These are phyloP conservation scores for Penicillium janthinellum DNA, from an alignment of 2,329 filamentous ascomycete species.

Conservation along the genomic window DNA sequence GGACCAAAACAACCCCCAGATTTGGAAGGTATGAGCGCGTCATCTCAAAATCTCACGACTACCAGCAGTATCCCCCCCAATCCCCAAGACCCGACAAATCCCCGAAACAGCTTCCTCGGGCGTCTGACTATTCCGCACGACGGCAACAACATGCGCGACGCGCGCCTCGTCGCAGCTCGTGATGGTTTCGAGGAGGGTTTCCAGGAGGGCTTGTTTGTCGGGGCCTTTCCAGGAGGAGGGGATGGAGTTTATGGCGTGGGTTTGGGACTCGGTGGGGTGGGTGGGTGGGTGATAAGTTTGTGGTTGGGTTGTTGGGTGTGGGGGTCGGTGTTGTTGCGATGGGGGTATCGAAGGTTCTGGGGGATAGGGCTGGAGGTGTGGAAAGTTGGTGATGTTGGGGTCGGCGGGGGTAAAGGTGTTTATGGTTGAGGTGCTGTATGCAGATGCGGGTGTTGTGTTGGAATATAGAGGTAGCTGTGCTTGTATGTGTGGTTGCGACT, in stretches of 20 bases:
- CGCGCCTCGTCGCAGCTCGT: conserved; percentile 30
- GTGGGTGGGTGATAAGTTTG: too few relatives aligned
- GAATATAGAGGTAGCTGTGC: neutral
- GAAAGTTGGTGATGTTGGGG: neutral
- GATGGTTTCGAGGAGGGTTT: conserved; percentile 32
- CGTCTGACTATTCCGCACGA: conserved; percentile 30
- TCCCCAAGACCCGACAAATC: conserved; percentile 27
- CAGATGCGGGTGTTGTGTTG: neutral
- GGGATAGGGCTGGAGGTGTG: neutral
- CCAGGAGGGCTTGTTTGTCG: conserved; percentile 28
- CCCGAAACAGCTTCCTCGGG: conserved; percentile 33
- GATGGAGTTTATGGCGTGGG: conserved; percentile 9
- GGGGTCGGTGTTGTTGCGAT: neutral
- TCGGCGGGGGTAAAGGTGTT: neutral
- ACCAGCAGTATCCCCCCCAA: conserved; percentile 11
- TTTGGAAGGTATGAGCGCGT: neutral
- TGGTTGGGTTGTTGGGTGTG: neutral
- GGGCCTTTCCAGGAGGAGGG: conserved; percentile 27
- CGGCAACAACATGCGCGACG: conserved; percentile 30
- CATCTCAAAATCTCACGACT: neutral
- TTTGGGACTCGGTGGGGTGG: conserved; percentile 3
- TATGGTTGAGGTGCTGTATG: conserved; percentile 8
- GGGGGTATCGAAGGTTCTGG: neutral
- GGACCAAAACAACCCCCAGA: too few relatives aligned
- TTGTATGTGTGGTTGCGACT: neutral